Conservation (phyloP, 257 asterid genomes). For the Ilex asprella region DNA sequence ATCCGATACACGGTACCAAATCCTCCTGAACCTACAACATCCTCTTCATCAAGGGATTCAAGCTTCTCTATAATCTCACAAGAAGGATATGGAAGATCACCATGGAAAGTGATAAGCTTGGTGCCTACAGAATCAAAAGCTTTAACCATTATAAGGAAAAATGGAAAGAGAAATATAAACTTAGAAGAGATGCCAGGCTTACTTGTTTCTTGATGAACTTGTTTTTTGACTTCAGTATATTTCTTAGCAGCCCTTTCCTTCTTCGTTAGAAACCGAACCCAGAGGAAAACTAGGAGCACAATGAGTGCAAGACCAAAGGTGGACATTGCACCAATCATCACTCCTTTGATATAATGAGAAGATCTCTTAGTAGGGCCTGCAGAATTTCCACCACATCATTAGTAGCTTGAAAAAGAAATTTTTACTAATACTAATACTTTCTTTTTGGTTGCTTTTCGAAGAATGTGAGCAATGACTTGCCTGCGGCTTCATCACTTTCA, state of each 20-base stretch:
- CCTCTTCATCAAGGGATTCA: slow-evolving; percentile 83
- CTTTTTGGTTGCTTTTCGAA: not conserved
- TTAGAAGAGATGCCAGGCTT: slow-evolving; percentile 4
- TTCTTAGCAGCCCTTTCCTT: slow-evolving; percentile 77
- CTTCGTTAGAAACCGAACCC: slow-evolving; percentile 66
- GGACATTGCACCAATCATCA: slow-evolving; percentile 70
- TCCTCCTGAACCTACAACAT: slow-evolving; percentile 95
- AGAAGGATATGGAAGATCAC: slow-evolving; percentile 95
- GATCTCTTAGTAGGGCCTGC: slow-evolving; percentile 56
- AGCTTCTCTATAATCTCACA: slow-evolving; percentile 93
- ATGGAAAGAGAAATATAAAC: not conserved
- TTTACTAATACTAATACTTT: not conserved
- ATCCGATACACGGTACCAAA: slow-evolving; percentile 94
- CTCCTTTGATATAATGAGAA: slow-evolving; percentile 69
- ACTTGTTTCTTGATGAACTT: slow-evolving; percentile 85
- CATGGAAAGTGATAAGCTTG: slow-evolving; percentile 92
- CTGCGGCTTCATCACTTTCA: slow-evolving; percentile 74
- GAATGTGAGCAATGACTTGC: slow-evolving; percentile 22
- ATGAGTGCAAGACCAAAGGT: slow-evolving; percentile 58
- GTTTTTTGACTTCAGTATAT: slow-evolving; percentile 88
- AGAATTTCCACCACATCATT: slow-evolving; percentile 9
- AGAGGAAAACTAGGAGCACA: slow-evolving; percentile 55
- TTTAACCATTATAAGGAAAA: not conserved
- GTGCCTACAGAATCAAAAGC: slow-evolving; percentile 37
- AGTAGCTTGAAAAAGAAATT: not conserved